phyloP scores from a whole-genome alignment of 441 rosid species.

The Lepidium campestre region DNA sequence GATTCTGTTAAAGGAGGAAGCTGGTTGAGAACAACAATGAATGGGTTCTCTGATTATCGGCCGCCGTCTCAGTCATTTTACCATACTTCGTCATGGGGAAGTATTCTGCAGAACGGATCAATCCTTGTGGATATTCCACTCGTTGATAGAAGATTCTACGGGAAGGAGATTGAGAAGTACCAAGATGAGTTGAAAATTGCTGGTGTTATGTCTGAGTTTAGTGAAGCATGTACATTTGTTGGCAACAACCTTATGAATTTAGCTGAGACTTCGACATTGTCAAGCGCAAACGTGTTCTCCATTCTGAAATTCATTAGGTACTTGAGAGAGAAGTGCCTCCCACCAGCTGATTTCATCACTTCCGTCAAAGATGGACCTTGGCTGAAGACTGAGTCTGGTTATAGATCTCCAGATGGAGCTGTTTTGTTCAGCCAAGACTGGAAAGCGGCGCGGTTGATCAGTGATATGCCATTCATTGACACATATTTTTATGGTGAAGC shows the following conservation, averaged over 20 bases:
- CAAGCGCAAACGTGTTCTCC: slow-evolving; percentile 37
- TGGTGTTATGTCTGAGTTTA: slow-evolving; percentile 55
- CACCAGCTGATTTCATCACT: slow-evolving; percentile 37
- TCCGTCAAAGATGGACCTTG: slow-evolving; percentile 37
- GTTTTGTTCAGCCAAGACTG: slow-evolving; percentile 45
- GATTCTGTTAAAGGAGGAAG: slow-evolving; percentile 42
- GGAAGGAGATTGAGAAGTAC: slow-evolving; percentile 32
- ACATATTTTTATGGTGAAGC: slow-evolving; percentile 35
- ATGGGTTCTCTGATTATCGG: slow-evolving; percentile 36
- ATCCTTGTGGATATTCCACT: slow-evolving; percentile 65
- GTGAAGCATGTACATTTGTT: slow-evolving; percentile 47
- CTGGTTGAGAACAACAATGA: slow-evolving; percentile 54
- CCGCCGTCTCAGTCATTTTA: slow-evolving; percentile 63
- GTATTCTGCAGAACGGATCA: slow-evolving; percentile 42
- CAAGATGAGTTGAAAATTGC: slow-evolving; percentile 39
- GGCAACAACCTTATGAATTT: slow-evolving; percentile 50
- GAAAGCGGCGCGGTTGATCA: slow-evolving; percentile 45
- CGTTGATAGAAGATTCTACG: slow-evolving; percentile 49
- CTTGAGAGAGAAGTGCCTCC: slow-evolving; percentile 31
- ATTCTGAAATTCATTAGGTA: slow-evolving; percentile 50
- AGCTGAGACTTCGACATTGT: slow-evolving; percentile 32
- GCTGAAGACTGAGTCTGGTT: slow-evolving; percentile 43
- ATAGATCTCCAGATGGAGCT: slow-evolving; percentile 42
- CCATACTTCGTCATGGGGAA: slow-evolving; percentile 47
- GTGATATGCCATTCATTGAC: slow-evolving; percentile 53